phyloP scores from a whole-genome alignment of 2,329 filamentous ascomycete species.

The Ophiocordyceps robertsii region DNA sequence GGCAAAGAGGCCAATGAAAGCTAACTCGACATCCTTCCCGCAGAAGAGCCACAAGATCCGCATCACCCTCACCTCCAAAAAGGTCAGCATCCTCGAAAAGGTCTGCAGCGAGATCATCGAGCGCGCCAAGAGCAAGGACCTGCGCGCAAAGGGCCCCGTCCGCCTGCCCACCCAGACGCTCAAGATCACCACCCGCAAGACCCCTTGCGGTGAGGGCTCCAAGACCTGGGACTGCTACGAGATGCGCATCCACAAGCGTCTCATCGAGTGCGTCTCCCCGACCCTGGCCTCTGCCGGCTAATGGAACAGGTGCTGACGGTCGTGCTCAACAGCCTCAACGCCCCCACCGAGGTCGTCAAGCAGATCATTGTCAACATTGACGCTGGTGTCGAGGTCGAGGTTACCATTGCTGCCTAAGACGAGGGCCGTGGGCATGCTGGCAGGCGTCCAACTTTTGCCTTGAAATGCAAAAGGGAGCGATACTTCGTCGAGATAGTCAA shows the following conservation, averaged over 20 bases:
- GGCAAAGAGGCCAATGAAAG: neutral
- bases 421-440: neutral
- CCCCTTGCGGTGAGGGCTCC: constrained; percentile 97
- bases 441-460: neutral
- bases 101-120: constrained; percentile 97
- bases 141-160: constrained; percentile 96
- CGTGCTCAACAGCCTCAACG: constrained; percentile 53
- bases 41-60: constrained; percentile 95
- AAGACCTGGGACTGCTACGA: constrained; percentile 99
- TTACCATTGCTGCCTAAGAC: constrained; percentile 75
- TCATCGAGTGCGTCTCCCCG: constrained; percentile 62
- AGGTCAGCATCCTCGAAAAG: constrained; percentile 93
- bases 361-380: constrained; percentile 95
- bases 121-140: constrained; percentile 95
- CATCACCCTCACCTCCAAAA: constrained; percentile 92
- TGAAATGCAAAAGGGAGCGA: neutral
- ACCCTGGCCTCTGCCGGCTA: neutral
- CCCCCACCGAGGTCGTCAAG: constrained; percentile 95
- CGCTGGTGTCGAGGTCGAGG: constrained; percentile 85
- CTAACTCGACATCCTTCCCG: neutral
- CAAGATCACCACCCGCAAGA: constrained; percentile 97
- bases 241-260: constrained; percentile 98
- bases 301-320: constrained; percentile 2
- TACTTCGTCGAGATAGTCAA: neutral
- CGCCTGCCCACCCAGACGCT: constrained; percentile 95